Conservation (phyloP, 495 filamentous ascomycete species). For the Penicillium bovifimosum region DNA sequence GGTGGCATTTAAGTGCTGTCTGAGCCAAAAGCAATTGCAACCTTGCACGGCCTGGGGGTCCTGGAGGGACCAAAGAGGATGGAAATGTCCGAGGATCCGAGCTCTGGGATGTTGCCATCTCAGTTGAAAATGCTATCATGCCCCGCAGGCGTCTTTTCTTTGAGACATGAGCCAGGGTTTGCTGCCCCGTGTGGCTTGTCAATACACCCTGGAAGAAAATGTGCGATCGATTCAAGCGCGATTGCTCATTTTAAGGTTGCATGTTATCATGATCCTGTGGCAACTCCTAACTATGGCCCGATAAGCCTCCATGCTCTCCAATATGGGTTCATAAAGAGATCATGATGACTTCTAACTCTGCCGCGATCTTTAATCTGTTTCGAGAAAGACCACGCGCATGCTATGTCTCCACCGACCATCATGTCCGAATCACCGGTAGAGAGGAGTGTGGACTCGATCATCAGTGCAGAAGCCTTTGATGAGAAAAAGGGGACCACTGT, state of each 20-base stretch:
- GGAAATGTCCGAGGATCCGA: too few relatives aligned
- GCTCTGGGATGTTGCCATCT: background rate
- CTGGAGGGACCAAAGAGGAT: too few relatives aligned
- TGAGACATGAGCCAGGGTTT: background rate
- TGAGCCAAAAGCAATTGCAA: too few relatives aligned
- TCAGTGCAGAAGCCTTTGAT: background rate
- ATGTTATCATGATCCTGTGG: background rate
- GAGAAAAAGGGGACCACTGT: background rate
- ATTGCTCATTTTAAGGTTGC: background rate
- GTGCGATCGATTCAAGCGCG: too few relatives aligned
- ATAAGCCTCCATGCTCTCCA: background rate
- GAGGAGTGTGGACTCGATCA: background rate
- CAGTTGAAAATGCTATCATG: background rate
- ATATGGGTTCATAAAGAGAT: background rate
- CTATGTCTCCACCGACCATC: background rate
- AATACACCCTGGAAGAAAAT: too few relatives aligned
- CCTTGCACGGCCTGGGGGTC: too few relatives aligned
- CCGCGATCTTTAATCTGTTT: background rate
- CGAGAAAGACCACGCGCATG: too few relatives aligned
- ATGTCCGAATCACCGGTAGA: background rate
- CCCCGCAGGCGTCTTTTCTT: background rate
- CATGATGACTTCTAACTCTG: background rate
- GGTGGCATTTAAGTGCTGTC: too few relatives aligned
- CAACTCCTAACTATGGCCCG: background rate
- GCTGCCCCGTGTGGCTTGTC: background rate